Base-by-base conservation (phyloP, 768 basidiomycete genomes). In the Suillus americanus region DNA sequence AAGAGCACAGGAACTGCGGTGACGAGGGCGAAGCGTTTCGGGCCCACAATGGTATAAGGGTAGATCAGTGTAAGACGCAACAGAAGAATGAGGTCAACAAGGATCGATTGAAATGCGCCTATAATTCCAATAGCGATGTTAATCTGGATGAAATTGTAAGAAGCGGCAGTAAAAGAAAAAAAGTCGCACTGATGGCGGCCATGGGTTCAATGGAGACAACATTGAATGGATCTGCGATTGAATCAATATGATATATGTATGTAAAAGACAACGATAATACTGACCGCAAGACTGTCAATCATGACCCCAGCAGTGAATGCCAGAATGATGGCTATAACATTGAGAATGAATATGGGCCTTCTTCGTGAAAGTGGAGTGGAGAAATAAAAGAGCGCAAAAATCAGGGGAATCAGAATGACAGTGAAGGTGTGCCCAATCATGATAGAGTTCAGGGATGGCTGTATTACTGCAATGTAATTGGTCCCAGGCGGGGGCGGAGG, bases 21-120 rank as follows among this genome's bases (percentile, higher is more conserved):
- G 3, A 81, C 69, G 9, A 61, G 53, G 10, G 70, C 28, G 8
- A 72, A 50, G 0, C 50, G 67, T 10, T 41, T 54, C 48, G 35
- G 64, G 3, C 72, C 63, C 0, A 73, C 72, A 3, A 60, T 45
- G 5, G 60, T 61, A 1, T 69, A 66, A 0, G 79, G 79, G 62
- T 75, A 80, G 8, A 81, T 75, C 3, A 77, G 75, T 33, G 74
- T 62, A 13, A 81, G 71, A 0, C 80, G 73, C 59, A 80, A 68
- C n/a, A 79, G 48, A 10, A 81, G 75, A 45, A 81, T 75, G 14
- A 72, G 74, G 64, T 81, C 80, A 35, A 54, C 53, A n/a, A 78
- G 59, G 20, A 79, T 78, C 1, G 75, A 72, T 54, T 73, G 65
- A 8, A 73, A 67, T 16, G 69, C 64, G 51, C 79, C 51, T 0